Conservation (phyloP, 2,329 filamentous ascomycete species). For the Simplicillium sp. region DNA sequence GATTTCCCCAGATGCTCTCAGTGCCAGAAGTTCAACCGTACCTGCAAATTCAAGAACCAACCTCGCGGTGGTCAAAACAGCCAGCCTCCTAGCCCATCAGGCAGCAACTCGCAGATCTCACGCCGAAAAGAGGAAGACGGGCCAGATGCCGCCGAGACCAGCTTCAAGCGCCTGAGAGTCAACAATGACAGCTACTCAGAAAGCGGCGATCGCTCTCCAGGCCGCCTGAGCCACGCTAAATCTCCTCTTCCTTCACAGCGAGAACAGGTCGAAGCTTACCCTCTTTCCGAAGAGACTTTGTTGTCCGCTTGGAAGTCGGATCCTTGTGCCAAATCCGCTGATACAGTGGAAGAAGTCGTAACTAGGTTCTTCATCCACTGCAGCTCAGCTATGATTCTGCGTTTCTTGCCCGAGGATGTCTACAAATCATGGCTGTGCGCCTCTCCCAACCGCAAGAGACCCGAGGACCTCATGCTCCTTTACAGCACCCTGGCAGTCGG, state of each 20-base stretch:
- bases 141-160: conserved; percentile 13
- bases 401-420: conserved; percentile 28
- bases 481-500: conserved; percentile 33
- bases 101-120: conserved; percentile 10
- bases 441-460: conserved; percentile 23
- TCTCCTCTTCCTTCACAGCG: conserved; percentile 26
- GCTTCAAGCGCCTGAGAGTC: conserved; percentile 39
- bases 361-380: conserved; percentile 32
- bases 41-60: conserved; percentile 78
- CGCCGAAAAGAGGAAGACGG: no score
- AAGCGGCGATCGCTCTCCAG: conserved; percentile 18
- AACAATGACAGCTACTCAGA: conserved; percentile 36
- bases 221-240: conserved; percentile 26
- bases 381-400: conserved; percentile 30
- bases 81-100: conserved; percentile 34
- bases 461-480: conserved; percentile 35
- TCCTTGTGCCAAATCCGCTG: conserved; percentile 33
- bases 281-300: conserved; percentile 39
- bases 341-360: conserved; percentile 26
- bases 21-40: conserved; percentile 81
- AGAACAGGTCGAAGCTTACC: conserved; percentile 28
- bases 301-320: conserved; percentile 40
- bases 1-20: conserved; percentile 81
- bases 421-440: conserved; percentile 27
- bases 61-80: conserved; percentile 48